A percentile compares a stretch with the other conserved stretches of the same genome.
Conservation (phyloP, 805 yeast species). For the Myxozyma monticola region DNA sequence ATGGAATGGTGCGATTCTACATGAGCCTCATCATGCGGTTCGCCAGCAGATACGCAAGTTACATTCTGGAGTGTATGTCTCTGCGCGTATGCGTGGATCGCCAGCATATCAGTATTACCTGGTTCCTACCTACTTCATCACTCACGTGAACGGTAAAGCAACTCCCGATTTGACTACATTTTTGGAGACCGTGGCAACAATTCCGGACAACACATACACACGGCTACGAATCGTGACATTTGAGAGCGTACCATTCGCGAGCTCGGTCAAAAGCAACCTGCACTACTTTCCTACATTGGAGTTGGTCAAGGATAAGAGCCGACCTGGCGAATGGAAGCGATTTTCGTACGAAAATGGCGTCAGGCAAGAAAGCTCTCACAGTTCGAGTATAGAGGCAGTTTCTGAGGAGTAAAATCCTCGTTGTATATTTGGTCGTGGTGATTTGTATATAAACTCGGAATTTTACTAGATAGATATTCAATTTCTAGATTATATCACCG, state of each 20-base stretch:
- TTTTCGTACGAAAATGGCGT: conserved; percentile 18
- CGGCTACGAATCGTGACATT: conserved; percentile 78
- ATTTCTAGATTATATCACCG: too few relatives aligned
- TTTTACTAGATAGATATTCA: too few relatives aligned
- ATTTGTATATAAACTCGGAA: too few relatives aligned
- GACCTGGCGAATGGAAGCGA: conserved; percentile 19
- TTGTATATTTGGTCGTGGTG: too few relatives aligned
- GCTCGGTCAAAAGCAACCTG: conserved; percentile 79
- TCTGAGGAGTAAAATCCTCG: too few relatives aligned
- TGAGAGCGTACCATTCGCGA: conserved; percentile 84
- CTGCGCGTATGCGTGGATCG: conserved; percentile 72
- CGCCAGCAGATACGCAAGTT: conserved; percentile 74
- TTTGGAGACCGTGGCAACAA: conserved; percentile 60
- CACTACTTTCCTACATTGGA: conserved; percentile 75
- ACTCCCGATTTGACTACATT: conserved; percentile 72
- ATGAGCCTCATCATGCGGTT: conserved; percentile 90
- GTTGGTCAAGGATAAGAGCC: conserved; percentile 33
- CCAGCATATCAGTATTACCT: conserved; percentile 84
- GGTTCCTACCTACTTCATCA: conserved; percentile 76
- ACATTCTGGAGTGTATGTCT: conserved; percentile 83
- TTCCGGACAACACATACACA: conserved; percentile 79
- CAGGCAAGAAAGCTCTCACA: too few relatives aligned
- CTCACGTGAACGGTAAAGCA: conserved; percentile 78
- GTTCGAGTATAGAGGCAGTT: too few relatives aligned
- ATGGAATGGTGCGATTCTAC: conserved; percentile 84